Evolutionary conservation across 179 eudicot genomes (phyloP).

Genomic region (Corrigiola litoralis): DNA sequence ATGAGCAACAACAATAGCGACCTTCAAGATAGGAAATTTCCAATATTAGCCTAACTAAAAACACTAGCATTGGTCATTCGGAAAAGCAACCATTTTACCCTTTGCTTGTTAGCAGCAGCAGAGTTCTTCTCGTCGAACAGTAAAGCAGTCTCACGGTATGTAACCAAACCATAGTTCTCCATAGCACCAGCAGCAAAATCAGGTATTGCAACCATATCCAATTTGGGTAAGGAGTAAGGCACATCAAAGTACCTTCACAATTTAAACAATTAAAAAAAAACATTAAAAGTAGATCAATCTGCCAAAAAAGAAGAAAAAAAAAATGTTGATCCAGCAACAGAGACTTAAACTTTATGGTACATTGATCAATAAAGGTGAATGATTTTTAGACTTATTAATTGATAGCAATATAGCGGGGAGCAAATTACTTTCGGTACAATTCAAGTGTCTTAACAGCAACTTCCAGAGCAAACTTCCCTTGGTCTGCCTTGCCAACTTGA

Average conservation of each 20-base stretch:
- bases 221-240: slow-evolving; percentile 87
- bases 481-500: slow-evolving; percentile 87
- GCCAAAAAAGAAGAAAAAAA: not conserved
- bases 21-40: slow-evolving; percentile 38
- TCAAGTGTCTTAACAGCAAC: slow-evolving; percentile 98
- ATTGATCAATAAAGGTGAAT: not conserved
- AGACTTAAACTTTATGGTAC: not conserved
- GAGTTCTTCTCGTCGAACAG: slow-evolving; percentile 91
- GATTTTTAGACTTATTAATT: too few species aligned
- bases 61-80: not conserved
- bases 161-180: slow-evolving; percentile 98
- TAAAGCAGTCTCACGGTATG: slow-evolving; percentile 93
- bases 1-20: slow-evolving; percentile 97
- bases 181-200: slow-evolving; percentile 99
- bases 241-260: slow-evolving; percentile 71
- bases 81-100: slow-evolving; percentile 62
- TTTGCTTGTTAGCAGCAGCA: slow-evolving; percentile 96
- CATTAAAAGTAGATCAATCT: slow-evolving; percentile 11
- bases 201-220: slow-evolving; percentile 98
- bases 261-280: not conserved
- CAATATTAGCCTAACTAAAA: not conserved
- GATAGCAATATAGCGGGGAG: not conserved
- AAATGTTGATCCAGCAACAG: not conserved
- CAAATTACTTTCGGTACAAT: slow-evolving; percentile 62
- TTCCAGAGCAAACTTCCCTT: slow-evolving; percentile 87